Percentiles rank a stretch among this genome's conserved stretches.
These are phyloP conservation scores for Umbilicus rupestris DNA, from an alignment of 164 flowering plant species.

Conservation along the genomic window DNA sequence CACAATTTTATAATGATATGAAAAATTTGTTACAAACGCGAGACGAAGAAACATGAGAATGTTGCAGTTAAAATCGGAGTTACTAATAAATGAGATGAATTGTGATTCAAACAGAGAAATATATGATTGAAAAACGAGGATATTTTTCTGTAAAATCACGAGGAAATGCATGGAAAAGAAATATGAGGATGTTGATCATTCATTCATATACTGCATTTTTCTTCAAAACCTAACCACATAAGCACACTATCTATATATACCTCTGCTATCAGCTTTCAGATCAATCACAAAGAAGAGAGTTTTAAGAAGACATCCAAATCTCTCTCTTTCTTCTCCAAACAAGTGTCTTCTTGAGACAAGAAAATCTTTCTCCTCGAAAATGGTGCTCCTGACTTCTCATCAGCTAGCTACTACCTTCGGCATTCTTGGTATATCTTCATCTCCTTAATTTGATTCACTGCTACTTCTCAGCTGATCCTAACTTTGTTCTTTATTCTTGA, in stretches of 20 bases:
- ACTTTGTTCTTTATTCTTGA: slow-evolving; percentile 1
- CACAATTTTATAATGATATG: too few relatives aligned
- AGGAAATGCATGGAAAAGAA: too few relatives aligned
- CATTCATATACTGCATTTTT: not conserved
- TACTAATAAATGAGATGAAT: too few relatives aligned
- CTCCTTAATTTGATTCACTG: not conserved
- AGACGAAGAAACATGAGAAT: too few relatives aligned
- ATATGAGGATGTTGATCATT: not conserved
- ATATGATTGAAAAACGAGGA: too few relatives aligned
- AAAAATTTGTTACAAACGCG: too few relatives aligned
- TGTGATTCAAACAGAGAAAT: too few relatives aligned
- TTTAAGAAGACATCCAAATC: not conserved
- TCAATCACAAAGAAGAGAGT: slow-evolving; percentile 4
- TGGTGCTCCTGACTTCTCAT: slow-evolving; percentile 10
- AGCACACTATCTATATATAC: not conserved
- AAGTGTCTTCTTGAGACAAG: not conserved
- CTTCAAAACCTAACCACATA: not conserved
- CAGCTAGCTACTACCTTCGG: slow-evolving; percentile 38
- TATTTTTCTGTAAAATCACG: too few relatives aligned
- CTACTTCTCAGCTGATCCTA: not conserved
- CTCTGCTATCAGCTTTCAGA: not conserved
- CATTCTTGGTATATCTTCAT: slow-evolving; percentile 38
- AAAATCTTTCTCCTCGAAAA: not conserved
- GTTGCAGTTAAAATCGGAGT: too few relatives aligned
- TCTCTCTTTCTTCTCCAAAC: not conserved